Base-by-base conservation (phyloP, 257 asterid genomes). In the Gardenia jasminoides region DNA sequence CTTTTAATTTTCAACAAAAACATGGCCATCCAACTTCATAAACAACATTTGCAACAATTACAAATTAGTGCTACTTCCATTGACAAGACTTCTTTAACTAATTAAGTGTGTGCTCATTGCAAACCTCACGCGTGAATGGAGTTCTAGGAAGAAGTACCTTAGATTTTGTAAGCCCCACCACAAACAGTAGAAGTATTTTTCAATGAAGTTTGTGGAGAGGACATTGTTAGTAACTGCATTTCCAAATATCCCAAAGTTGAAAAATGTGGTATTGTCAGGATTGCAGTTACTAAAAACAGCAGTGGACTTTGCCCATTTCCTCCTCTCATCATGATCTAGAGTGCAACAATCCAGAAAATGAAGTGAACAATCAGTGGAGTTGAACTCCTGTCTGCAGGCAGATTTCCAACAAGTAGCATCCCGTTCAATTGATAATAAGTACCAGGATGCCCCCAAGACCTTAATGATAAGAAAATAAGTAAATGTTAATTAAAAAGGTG, bases 111-210 rank as follows among this genome's bases (percentile, higher is more conserved):
- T 72, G 19, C 52, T 74, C 22, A 33, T 44, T 39, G 5, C 5
- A 74, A 61, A 52, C 50, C 66, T 6, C n/a, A 44, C 43, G 26
- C 10, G 26, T 50, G 33, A 24, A 10, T 16, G 62, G 24, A 33
- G 44, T 10, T 50, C 70, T 12, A 26, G 70, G 68, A 43, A 70
- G 68, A 46, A 74, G 72, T 86, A 93, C 97, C 98, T 93, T 48
- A 93, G 83, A 80, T 92, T 92, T 70, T 92, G 97, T 70, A 93
- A 86, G 62, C 98, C 98, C 98, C 98, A 93, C 98, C 98, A 93
- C 75, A 93, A 86, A 62, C 98, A 90, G 83, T 93, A 93, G 80
- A 93, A 89, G 87, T 90, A 93, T 90, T 93, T 93, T 74, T 89
- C 92, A 26, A 92, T 73, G 78, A 93, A 92, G 33, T 68, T 31